Percentiles rank a stretch among this genome's conserved stretches.
Evolutionary conservation across 805 yeast species (phyloP).

Genomic region (Ogataea methanolica): DNA sequence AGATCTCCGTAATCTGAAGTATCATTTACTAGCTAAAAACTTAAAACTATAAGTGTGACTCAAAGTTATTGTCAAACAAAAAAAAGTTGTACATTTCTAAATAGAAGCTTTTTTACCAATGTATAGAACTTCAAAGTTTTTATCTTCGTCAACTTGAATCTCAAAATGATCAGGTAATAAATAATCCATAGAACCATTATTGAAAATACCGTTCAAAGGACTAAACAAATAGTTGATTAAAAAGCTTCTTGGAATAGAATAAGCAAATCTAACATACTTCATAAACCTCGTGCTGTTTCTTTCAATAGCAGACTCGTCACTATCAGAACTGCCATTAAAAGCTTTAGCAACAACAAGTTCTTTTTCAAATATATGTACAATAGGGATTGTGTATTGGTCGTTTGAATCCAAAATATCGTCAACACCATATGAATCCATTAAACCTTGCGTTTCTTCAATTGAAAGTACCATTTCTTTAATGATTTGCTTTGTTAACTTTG

Average conservation of each 20-base stretch:
- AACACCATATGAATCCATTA: slow-evolving; percentile 4
- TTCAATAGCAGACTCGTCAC: slow-evolving; percentile 3
- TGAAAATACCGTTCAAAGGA: slow-evolving; percentile 16
- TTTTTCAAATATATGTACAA: slow-evolving; percentile 26
- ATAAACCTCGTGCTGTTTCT: neutral
- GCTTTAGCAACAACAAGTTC: slow-evolving; percentile 15
- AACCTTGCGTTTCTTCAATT: slow-evolving; percentile 7
- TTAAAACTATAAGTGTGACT: too few relatives aligned
- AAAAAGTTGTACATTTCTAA: neutral
- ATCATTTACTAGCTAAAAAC: too few relatives aligned
- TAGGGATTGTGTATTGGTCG: slow-evolving; percentile 12
- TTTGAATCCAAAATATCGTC: slow-evolving; percentile 7
- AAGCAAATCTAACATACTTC: neutral
- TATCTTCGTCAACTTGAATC: slow-evolving; percentile 2
- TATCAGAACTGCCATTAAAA: neutral
- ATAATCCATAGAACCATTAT: slow-evolving; percentile 15
- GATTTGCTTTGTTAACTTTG: slow-evolving; percentile 17
- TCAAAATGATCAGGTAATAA: slow-evolving; percentile 12
- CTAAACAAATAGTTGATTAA: slow-evolving; percentile 13
- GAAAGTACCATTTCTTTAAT: slow-evolving; percentile 17
- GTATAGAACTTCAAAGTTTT: slow-evolving; percentile 19
- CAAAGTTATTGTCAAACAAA: neutral
- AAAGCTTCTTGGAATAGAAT: slow-evolving; percentile 5
- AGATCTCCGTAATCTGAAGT: too few relatives aligned
- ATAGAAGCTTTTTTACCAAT: slow-evolving; percentile 17